These are phyloP conservation scores for Colletotrichum sojae DNA, from an alignment of 2,329 filamentous ascomycete genomes.

Conservation along the genomic window DNA sequence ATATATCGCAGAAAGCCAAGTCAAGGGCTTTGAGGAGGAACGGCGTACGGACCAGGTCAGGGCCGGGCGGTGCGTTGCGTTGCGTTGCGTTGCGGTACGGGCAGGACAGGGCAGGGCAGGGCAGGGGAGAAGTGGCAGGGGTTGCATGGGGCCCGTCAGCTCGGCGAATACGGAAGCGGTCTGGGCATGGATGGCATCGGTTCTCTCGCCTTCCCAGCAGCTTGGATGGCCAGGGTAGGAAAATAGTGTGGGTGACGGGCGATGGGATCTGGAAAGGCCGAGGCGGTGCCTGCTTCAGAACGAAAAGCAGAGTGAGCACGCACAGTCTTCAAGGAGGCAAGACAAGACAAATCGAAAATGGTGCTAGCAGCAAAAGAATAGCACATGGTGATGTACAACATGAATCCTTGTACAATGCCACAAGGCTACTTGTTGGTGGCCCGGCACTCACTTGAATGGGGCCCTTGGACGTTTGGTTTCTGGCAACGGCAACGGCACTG, in stretches of 20 bases:
- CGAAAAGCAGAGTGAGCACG: slow-evolving; percentile 36
- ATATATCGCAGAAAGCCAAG: slow-evolving; percentile 39
- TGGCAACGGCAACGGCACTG: slow-evolving; percentile 18
- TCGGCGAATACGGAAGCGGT: slow-evolving; percentile 41
- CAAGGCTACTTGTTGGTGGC: slow-evolving; percentile 24
- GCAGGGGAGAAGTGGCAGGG: slow-evolving; percentile 7
- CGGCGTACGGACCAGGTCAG: slow-evolving; percentile 38
- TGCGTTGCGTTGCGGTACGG: neutral
- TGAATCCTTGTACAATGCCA: slow-evolving; percentile 27
- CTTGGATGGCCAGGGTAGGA: slow-evolving; percentile 39
- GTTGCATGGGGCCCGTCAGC: slow-evolving; percentile 39
- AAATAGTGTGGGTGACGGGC: slow-evolving; percentile 36
- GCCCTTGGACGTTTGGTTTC: slow-evolving; percentile 18
- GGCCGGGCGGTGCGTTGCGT: slow-evolving; percentile 20
- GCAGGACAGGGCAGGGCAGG: too few species aligned
- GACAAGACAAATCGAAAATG: slow-evolving; percentile 14
- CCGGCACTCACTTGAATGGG: slow-evolving; percentile 13
- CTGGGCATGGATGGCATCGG: slow-evolving; percentile 42
- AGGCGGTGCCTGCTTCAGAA: slow-evolving; percentile 41
- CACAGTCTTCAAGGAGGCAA: slow-evolving; percentile 38
- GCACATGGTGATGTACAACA: slow-evolving; percentile 40
- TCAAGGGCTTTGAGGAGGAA: slow-evolving; percentile 30
- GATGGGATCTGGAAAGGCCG: slow-evolving; percentile 38
- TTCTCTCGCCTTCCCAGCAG: slow-evolving; percentile 33
- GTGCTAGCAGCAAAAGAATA: neutral